A percentile compares a stretch with the other conserved stretches of the same genome.
phyloP scores from a whole-genome alignment of 441 rosid species.

The Erodium moschatum region DNA sequence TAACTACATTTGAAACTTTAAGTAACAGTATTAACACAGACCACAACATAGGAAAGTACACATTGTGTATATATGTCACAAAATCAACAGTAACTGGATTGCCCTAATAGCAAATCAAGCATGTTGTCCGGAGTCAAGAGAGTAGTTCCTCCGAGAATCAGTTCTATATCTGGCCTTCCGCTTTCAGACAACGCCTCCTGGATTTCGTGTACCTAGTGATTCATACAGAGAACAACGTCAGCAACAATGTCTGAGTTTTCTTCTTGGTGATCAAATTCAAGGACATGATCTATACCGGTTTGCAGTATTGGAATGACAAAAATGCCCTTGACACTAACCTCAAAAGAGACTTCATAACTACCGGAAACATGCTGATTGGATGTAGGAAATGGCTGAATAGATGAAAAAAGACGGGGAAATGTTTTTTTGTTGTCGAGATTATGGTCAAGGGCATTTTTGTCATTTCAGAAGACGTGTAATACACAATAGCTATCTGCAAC shows the following conservation, averaged over 20 bases:
- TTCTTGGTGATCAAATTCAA: not conserved
- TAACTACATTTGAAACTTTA: not conserved
- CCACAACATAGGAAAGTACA: not conserved
- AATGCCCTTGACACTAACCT: no score
- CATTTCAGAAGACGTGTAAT: no score
- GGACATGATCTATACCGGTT: not conserved
- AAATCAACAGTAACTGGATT: constrained; percentile 45
- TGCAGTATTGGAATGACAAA: not conserved
- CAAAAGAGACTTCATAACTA: no score
- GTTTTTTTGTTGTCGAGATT: no score
- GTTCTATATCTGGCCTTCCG: constrained; percentile 66
- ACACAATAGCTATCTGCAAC: no score
- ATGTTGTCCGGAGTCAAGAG: constrained; percentile 70
- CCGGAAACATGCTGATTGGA: no score
- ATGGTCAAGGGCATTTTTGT: no score
- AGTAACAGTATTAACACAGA: not conserved
- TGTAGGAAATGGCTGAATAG: no score
- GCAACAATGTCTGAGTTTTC: not conserved
- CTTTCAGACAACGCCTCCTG: constrained; percentile 71
- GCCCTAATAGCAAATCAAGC: constrained; percentile 67
- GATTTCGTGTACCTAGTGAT: constrained; percentile 57
- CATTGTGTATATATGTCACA: not conserved
- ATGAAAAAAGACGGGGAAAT: no score
- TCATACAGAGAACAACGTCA: constrained; percentile 3
- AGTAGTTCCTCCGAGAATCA: constrained; percentile 85